A percentile compares a stretch with the other conserved stretches of the same genome.
phyloP scores from a whole-genome alignment of 306 rosid species.

The Abrus precatorius region DNA sequence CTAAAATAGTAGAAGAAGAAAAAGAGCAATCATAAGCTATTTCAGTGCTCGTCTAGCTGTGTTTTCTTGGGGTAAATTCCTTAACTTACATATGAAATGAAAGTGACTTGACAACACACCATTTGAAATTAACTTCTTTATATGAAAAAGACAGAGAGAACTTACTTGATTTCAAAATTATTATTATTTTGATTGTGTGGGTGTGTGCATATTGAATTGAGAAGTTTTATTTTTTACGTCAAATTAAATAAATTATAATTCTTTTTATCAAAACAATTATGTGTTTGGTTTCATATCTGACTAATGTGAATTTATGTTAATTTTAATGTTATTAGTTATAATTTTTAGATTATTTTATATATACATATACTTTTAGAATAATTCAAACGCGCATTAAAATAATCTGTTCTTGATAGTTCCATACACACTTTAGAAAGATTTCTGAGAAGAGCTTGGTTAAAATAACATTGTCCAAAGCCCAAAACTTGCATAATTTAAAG shows the following conservation, averaged over 20 bases:
- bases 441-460: neutral
- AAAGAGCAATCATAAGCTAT: neutral
- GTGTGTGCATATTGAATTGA: neutral
- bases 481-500: neutral
- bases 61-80: neutral
- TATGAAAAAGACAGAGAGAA: neutral
- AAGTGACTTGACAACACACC: constrained; percentile 17
- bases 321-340: no score
- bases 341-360: no score
- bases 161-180: neutral
- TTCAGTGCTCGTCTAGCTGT: neutral
- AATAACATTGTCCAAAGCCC: neutral
- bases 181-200: neutral
- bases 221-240: neutral
- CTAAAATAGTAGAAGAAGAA: constrained; percentile 17
- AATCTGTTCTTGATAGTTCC: neutral
- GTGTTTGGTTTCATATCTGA: no score
- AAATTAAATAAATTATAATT: neutral
- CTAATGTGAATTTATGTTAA: no score
- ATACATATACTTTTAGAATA: no score
- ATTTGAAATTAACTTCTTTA: neutral
- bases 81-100: neutral
- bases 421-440: neutral
- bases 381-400: neutral
- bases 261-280: no score